phyloP scores from a whole-genome alignment of 192 early-diverging fungal genomes.

The Entomortierella chlamydospora region DNA sequence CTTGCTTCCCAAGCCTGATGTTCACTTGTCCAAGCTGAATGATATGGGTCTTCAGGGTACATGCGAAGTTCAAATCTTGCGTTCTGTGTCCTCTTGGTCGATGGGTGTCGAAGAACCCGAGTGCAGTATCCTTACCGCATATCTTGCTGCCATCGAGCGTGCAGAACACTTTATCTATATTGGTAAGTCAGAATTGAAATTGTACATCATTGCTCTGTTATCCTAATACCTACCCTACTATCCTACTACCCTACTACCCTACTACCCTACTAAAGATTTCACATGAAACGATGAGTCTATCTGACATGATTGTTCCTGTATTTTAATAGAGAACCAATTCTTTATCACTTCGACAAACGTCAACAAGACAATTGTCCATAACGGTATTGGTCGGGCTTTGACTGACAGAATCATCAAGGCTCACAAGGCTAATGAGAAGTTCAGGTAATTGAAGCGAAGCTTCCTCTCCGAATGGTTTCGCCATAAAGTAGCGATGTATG shows the following conservation, averaged over 20 bases:
- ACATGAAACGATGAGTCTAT: too few species aligned
- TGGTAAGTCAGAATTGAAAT: slow-evolving; percentile 49
- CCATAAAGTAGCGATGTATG: too few species aligned
- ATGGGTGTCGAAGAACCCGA: slow-evolving; percentile 71
- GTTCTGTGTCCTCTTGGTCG: slow-evolving; percentile 77
- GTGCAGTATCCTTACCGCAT: slow-evolving; percentile 80
- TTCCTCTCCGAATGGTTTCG: neutral
- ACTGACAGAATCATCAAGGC: slow-evolving; percentile 80
- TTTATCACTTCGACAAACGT: slow-evolving; percentile 73
- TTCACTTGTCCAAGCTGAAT: slow-evolving; percentile 52
- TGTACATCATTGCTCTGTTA: neutral
- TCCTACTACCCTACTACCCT: too few species aligned
- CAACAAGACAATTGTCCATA: slow-evolving; percentile 75
- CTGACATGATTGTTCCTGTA: too few species aligned
- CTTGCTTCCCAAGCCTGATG: slow-evolving; percentile 76
- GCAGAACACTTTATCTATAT: slow-evolving; percentile 90
- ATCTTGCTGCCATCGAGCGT: slow-evolving; percentile 76
- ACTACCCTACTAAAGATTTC: too few species aligned
- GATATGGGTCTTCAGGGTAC: slow-evolving; percentile 68
- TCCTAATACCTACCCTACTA: too few species aligned
- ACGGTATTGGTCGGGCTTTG: slow-evolving; percentile 81
- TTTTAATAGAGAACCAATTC: slow-evolving; percentile 82
- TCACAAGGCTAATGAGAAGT: slow-evolving; percentile 56
- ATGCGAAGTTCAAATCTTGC: slow-evolving; percentile 72
- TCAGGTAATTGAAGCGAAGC: slow-evolving; percentile 29